Conservation (phyloP, 768 basidiomycete species). For the Suillus luteus region DNA sequence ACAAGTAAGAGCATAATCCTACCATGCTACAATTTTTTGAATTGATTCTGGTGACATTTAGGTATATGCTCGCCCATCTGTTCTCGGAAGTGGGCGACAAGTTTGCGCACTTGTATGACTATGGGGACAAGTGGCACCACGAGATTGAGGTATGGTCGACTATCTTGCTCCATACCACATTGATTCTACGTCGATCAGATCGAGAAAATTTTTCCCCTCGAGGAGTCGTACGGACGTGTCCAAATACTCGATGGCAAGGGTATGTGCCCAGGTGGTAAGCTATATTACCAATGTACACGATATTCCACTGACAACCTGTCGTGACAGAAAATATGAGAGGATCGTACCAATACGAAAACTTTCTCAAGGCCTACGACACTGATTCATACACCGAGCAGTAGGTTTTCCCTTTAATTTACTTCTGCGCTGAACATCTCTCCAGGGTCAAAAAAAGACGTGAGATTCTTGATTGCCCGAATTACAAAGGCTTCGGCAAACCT, state of each 20-base stretch:
- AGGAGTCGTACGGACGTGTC: slow-evolving; percentile 32
- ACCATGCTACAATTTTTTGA: neutral
- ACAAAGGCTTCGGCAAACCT: slow-evolving; percentile 30
- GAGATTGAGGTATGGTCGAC: slow-evolving; percentile 27
- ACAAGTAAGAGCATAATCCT: slow-evolving; percentile 16
- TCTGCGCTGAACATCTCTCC: neutral
- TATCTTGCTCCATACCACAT: neutral
- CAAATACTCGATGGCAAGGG: slow-evolving; percentile 31
- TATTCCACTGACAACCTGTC: too few relatives aligned
- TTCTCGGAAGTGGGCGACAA: slow-evolving; percentile 33
- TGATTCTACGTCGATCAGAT: slow-evolving; percentile 17
- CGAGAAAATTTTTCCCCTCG: slow-evolving; percentile 27
- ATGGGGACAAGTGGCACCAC: slow-evolving; percentile 37
- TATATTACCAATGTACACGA: neutral
- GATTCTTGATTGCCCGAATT: slow-evolving; percentile 32
- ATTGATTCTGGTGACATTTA: neutral
- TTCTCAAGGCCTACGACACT: slow-evolving; percentile 25
- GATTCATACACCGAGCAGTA: slow-evolving; percentile 22
- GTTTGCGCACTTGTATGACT: slow-evolving; percentile 37
- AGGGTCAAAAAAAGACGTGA: slow-evolving; percentile 29
- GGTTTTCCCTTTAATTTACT: slow-evolving; percentile 12
- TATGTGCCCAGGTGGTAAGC: slow-evolving; percentile 28
- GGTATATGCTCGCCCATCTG: slow-evolving; percentile 32
- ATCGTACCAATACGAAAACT: slow-evolving; percentile 21
- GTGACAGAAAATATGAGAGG: slow-evolving; percentile 32